Percentiles rank a stretch among this genome's conserved stretches.
Conservation (phyloP, 2,329 filamentous ascomycete species). For the Diaporthe ampelina region DNA sequence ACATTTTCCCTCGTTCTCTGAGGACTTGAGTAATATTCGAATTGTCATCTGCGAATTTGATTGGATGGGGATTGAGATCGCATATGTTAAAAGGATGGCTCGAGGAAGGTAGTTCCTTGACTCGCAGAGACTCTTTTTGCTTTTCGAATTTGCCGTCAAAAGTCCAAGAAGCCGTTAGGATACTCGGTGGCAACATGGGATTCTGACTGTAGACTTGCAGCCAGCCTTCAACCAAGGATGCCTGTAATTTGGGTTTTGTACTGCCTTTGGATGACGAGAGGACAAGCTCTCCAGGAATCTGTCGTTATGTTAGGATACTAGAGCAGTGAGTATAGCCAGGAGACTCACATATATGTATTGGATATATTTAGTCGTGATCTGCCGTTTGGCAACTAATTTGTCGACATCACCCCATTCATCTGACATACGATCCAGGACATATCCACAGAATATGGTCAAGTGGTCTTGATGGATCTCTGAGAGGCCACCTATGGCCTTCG, state of each 20-base stretch:
- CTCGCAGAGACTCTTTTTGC: neutral
- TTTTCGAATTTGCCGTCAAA: neutral
- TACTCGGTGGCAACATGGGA: neutral
- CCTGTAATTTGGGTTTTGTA: neutral
- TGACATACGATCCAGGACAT: neutral
- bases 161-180: neutral
- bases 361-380: neutral
- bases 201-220: fast-evolving
- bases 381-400: neutral
- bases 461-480: neutral
- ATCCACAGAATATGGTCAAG: neutral
- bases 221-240: neutral
- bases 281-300: neutral
- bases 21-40: fast-evolving
- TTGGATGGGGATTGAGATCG: neutral
- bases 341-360: neutral
- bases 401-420: neutral
- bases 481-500: neutral
- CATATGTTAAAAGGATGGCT: neutral
- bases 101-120: neutral
- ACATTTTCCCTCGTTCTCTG: neutral
- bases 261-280: neutral
- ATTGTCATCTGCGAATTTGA: neutral
- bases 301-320: neutral
- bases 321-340: no score